These are phyloP conservation scores for Hypomyces rosellus DNA, from an alignment of 2,329 filamentous ascomycete species.

Conservation along the genomic window DNA sequence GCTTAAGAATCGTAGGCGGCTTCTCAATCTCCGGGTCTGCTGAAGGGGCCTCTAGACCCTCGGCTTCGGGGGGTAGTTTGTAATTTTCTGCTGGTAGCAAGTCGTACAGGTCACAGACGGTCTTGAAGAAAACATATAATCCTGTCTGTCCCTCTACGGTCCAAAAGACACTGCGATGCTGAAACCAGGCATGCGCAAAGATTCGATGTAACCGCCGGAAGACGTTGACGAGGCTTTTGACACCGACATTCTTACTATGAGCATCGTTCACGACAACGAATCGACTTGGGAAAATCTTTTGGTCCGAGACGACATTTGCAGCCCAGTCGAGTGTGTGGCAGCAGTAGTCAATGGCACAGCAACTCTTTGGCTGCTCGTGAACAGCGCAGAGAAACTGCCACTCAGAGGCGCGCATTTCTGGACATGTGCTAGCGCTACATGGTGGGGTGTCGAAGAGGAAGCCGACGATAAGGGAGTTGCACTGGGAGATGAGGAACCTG, in stretches of 20 bases:
- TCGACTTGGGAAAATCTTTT: constrained; percentile 90
- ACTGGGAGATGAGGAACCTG: constrained; percentile 90
- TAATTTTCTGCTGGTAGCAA: constrained; percentile 91
- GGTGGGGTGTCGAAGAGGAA: constrained; percentile 88
- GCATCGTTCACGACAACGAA: constrained; percentile 53
- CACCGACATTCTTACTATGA: constrained; percentile 56
- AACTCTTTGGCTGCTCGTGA: constrained; percentile 92
- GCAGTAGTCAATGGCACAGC: constrained; percentile 98
- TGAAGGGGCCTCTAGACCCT: constrained; percentile 60
- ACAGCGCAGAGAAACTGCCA: constrained; percentile 99
- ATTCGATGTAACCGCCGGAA: constrained; percentile 92
- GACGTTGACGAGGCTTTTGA: constrained; percentile 87
- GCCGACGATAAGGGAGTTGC: constrained; percentile 84
- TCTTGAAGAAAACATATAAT: constrained; percentile 94
- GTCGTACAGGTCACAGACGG: constrained; percentile 86
- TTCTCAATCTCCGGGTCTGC: constrained; percentile 37
- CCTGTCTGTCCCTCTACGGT: constrained; percentile 85
- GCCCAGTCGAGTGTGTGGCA: constrained; percentile 98
- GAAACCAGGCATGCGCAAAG: constrained; percentile 98
- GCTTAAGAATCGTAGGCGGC: constrained; percentile 31
- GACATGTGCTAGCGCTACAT: constrained; percentile 83
- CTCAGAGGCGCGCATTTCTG: constrained; percentile 96
- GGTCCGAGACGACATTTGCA: constrained; percentile 85
- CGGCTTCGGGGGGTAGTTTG: constrained; percentile 87
- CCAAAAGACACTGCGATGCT: constrained; percentile 94